These are phyloP conservation scores for Ustilago sp. DNA, from an alignment of 1,284 basidiomycete genomes.

Conservation along the genomic window DNA sequence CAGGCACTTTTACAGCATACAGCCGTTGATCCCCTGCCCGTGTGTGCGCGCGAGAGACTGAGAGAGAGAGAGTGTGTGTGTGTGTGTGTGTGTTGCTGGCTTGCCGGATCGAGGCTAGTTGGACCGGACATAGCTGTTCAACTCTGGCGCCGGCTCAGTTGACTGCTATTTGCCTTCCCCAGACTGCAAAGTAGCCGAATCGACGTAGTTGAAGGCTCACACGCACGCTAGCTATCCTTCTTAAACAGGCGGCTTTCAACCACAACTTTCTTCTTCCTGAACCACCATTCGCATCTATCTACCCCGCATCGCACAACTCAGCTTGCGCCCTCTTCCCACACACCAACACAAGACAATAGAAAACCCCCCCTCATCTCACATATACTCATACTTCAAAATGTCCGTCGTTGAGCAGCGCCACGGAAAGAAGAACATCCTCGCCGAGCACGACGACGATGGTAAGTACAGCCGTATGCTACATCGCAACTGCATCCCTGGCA, in stretches of 20 bases:
- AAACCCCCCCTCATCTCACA: neutral
- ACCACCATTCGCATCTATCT: slow-evolving; percentile 1
- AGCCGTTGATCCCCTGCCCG: neutral
- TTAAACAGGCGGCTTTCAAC: slow-evolving; percentile 4
- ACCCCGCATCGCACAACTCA: neutral
- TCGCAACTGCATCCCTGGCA: neutral
- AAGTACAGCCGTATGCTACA: slow-evolving; percentile 24
- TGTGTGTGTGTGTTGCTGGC: neutral
- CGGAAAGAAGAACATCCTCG: slow-evolving; percentile 64
- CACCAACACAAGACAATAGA: neutral
- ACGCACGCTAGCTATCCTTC: neutral
- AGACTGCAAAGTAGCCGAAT: neutral
- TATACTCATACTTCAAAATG: slow-evolving; percentile 25
- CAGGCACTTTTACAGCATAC: slow-evolving; percentile 2
- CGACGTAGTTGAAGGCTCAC: neutral
- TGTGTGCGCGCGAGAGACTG: too few relatives aligned
- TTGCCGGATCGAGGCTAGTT: slow-evolving; percentile 9
- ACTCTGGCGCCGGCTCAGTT: neutral
- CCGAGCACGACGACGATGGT: slow-evolving; percentile 69
- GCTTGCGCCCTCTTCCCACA: neutral
- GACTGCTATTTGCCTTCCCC: neutral
- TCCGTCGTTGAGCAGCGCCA: slow-evolving; percentile 45
- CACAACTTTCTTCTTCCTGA: neutral
- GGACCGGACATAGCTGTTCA: neutral
- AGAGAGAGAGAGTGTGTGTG: too few relatives aligned